phyloP scores from a whole-genome alignment of 1,284 basidiomycete genomes.

The Vanrija pseudolonga region DNA sequence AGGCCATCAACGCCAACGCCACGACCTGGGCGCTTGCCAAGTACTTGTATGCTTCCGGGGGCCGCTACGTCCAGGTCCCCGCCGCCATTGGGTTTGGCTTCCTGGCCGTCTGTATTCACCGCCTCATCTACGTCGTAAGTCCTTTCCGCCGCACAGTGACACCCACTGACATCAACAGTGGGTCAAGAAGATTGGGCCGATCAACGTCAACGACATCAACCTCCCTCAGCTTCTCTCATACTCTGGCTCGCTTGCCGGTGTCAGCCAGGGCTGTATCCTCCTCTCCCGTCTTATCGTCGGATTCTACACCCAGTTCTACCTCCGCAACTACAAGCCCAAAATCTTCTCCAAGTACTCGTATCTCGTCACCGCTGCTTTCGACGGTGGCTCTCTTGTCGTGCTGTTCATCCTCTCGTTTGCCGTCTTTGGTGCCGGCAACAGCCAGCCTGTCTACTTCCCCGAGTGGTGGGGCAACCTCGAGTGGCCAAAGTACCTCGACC shows the following conservation, averaged over 20 bases:
- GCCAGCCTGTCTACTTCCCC: constrained; percentile 17
- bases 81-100: constrained; percentile 15
- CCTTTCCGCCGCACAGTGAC: constrained; percentile 25
- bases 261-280: constrained; percentile 22
- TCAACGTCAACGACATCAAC: constrained; percentile 13
- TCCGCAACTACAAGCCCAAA: constrained; percentile 19
- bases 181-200: constrained; percentile 4
- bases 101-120: constrained; percentile 11
- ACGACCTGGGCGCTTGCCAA: constrained; percentile 22
- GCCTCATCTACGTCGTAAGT: constrained; percentile 1
- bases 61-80: constrained; percentile 15
- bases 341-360: constrained; percentile 22
- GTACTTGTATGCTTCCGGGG: constrained; percentile 9
- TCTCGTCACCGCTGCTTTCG: constrained; percentile 37
- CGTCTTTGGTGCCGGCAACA: constrained; percentile 24
- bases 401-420: constrained; percentile 48
- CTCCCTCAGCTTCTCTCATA: constrained; percentile 15
- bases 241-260: constrained; percentile 15
- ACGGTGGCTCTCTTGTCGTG: constrained; percentile 48
- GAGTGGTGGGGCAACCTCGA: constrained; percentile 26
- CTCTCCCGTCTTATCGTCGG: constrained; percentile 22
- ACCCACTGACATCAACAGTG: constrained; percentile 52
- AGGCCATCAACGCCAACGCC: constrained; percentile 17
- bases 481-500: constrained; percentile 13
- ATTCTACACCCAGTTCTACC: constrained; percentile 22